Evolutionary conservation across 148 eudicot species (phyloP), one percentile per base, ranked within the genome.

Genomic region (Agrostemma githago): DNA sequence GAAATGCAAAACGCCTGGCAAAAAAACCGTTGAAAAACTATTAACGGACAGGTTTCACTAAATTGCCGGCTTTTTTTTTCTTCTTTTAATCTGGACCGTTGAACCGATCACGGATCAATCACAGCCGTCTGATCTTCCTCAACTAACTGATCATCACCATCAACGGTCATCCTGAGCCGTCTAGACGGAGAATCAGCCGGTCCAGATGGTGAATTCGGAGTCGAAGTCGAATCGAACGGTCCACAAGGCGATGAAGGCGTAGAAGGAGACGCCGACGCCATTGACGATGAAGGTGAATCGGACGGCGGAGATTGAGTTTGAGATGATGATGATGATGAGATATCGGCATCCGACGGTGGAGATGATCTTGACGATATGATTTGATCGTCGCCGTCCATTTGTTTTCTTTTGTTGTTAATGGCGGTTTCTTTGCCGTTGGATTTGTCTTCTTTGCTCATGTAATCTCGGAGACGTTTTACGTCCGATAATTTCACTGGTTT

Each of bases 401-500:
- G 79, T 66, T 91, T 91, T 62, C 93, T 76, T 76, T 91, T 89
- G 86, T 91, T 89, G 87, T 85, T 87, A 3, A 77, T 43, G 17
- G 82, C 79, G 9, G 61, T 73, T 3, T 79, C 77, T 66, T 83
- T 38, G 1, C 67, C 51, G 61, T 61, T 41, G 8, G 77, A 46
- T 77, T 71, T 56, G 2, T 84, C 97, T 16, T 85, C 88, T 20
- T 88, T 85, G 56, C 78, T 83, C 97, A 92, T 85, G 84, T 83
- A 84, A 21, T 82, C 82, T 67, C 84, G 90, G 16, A 92, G 79
- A 2, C 95, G 83, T 59, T 87, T 86, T 39, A 92, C 94, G 70
- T 92, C 97, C 0, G 95, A 75, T 58, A 88, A 71, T 77, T 89
- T 88, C 62, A 92, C 97, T 6, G 97, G 95, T 68, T 92, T 92